phyloP scores from a whole-genome alignment of 2,329 filamentous ascomycete species.

The Arachnopeziza araneosa region DNA sequence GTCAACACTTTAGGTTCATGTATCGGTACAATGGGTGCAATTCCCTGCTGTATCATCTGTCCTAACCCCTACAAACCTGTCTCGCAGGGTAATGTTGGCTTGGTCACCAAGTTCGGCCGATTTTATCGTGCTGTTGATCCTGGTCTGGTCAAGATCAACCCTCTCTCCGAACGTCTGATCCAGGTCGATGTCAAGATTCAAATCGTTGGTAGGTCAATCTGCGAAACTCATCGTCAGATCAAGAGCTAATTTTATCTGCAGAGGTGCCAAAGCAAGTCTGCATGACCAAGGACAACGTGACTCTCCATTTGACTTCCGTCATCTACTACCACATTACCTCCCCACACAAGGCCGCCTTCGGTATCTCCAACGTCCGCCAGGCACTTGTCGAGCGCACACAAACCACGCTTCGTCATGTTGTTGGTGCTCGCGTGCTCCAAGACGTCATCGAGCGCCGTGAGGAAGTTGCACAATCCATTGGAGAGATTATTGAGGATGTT shows the following conservation, averaged over 20 bases:
- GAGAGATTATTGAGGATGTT: slow-evolving; percentile 96
- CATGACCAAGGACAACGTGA: slow-evolving; percentile 99
- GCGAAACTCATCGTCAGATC: neutral
- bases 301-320: slow-evolving; percentile 85
- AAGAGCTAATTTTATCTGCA: slow-evolving; percentile 18
- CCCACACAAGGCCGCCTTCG: slow-evolving; percentile 95
- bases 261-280: slow-evolving; percentile 94
- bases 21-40: slow-evolving; percentile 74
- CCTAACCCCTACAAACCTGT: slow-evolving; percentile 96
- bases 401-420: slow-evolving; percentile 93
- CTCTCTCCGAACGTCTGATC: slow-evolving; percentile 80
- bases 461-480: slow-evolving; percentile 90
- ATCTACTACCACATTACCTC: slow-evolving; percentile 98
- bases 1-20: slow-evolving; percentile 68
- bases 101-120: slow-evolving; percentile 91
- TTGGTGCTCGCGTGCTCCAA: slow-evolving; percentile 90
- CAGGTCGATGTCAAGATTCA: slow-evolving; percentile 99
- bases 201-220: slow-evolving; percentile 59
- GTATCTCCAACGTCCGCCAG: slow-evolving; percentile 89
- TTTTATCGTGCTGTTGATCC: slow-evolving; percentile 97
- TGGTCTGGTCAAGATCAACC: slow-evolving; percentile 95
- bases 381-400: slow-evolving; percentile 97
- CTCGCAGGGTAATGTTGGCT: slow-evolving; percentile 85
- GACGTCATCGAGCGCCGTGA: slow-evolving; percentile 98
- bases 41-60: slow-evolving; percentile 87